These are phyloP conservation scores for Spathaspora arborariae DNA, from an alignment of 805 yeast genomes.

Conservation along the genomic window DNA sequence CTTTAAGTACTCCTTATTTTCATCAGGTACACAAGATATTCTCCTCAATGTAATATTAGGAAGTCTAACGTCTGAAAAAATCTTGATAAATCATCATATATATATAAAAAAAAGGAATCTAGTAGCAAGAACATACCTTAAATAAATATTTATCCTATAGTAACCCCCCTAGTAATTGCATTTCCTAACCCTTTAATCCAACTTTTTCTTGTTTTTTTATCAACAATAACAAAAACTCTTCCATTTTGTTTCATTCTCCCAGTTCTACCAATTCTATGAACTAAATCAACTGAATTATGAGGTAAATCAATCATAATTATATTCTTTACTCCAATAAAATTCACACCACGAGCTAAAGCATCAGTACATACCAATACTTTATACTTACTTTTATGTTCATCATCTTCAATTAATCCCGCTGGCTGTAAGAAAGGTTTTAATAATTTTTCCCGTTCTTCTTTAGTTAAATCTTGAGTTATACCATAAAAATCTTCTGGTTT, in stretches of 20 bases:
- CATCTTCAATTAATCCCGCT: conserved; percentile 33
- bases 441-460: conserved; percentile 55
- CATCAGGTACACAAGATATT: conserved; percentile 18
- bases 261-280: conserved; percentile 92
- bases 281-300: conserved; percentile 73
- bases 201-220: conserved; percentile 51
- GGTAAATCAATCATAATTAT: conserved; percentile 86
- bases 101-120: conserved; percentile 9
- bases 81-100: conserved; percentile 32
- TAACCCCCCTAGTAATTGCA: conserved; percentile 52
- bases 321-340: conserved; percentile 77
- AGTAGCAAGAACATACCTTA: neutral
- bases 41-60: conserved; percentile 32
- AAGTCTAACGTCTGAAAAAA: conserved; percentile 41
- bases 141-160: conserved; percentile 21
- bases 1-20: neutral
- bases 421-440: conserved; percentile 63
- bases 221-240: conserved; percentile 75
- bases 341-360: conserved; percentile 83
- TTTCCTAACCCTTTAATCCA: conserved; percentile 82
- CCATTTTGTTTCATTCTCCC: conserved; percentile 91
- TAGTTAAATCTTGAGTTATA: conserved; percentile 61
- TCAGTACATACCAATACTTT: conserved; percentile 86
- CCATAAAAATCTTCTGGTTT: conserved; percentile 49
- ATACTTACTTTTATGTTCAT: conserved; percentile 30